phyloP scores from a whole-genome alignment of 768 basidiomycete genomes.

The Tylopilus felleus region DNA sequence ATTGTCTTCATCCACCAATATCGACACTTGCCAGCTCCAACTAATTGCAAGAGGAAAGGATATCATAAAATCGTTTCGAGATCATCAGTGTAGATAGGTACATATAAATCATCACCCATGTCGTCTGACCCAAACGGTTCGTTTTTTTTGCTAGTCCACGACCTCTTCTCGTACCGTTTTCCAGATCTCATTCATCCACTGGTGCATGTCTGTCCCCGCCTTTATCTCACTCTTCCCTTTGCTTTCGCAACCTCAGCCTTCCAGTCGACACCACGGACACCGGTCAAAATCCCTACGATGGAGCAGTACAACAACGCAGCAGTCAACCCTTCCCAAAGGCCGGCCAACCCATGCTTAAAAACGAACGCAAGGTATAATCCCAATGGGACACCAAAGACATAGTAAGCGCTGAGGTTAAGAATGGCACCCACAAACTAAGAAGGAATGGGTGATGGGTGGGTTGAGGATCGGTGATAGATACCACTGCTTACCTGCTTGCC shows the following conservation, averaged over 20 bases:
- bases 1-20: too few species aligned
- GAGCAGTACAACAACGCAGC: conserved; percentile 62
- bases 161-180: not conserved
- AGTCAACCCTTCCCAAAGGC: conserved; percentile 85
- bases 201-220: conserved; percentile 29
- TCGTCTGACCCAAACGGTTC: not conserved
- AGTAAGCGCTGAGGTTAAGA: conserved; percentile 63
- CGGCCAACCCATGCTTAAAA: conserved; percentile 52
- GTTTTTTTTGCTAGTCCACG: not conserved
- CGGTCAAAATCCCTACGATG: conserved; percentile 51
- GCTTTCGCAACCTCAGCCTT: conserved; percentile 45
- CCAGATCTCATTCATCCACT: not conserved
- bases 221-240: conserved; percentile 29
- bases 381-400: conserved; percentile 78
- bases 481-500: conserved; percentile 60
- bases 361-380: conserved; percentile 77
- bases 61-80: not conserved
- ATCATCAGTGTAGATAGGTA: not conserved
- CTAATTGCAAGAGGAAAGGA: not conserved
- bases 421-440: conserved; percentile 66
- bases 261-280: conserved; percentile 61
- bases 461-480: not conserved
- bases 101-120: not conserved
- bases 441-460: not conserved
- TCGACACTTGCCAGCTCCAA: not conserved